These are phyloP conservation scores for Abelmoschus esculentus DNA, from an alignment of 345 rosid genomes.

Conservation along the genomic window DNA sequence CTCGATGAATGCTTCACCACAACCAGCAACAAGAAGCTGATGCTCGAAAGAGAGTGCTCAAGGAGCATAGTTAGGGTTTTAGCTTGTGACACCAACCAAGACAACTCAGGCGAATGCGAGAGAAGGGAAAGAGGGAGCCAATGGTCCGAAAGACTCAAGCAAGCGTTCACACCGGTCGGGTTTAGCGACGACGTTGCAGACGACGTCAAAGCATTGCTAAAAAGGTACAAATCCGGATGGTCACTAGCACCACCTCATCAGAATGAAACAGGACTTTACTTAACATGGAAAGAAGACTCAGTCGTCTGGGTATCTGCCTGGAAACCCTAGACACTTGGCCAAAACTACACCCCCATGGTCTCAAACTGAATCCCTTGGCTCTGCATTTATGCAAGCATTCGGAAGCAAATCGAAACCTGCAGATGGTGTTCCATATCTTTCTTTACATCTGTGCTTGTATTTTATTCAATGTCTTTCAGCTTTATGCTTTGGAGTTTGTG, in stretches of 20 bases:
- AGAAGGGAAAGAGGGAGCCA: constrained; percentile 58
- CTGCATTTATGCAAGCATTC: constrained; percentile 10
- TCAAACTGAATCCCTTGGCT: background rate
- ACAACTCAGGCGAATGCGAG: constrained; percentile 26
- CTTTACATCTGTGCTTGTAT: constrained; percentile 12
- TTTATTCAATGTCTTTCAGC: constrained; percentile 17
- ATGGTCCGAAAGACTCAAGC: constrained; percentile 43
- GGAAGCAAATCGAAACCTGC: constrained; percentile 11
- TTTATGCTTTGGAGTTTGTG: constrained; percentile 54
- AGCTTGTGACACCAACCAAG: constrained; percentile 34
- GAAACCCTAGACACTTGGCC: constrained; percentile 48
- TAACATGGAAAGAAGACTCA: constrained; percentile 68
- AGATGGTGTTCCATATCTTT: constrained; percentile 8
- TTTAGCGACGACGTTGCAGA: constrained; percentile 65
- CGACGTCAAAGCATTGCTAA: constrained; percentile 66
- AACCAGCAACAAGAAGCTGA: constrained; percentile 59
- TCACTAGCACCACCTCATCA: constrained; percentile 31
- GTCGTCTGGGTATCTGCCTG: constrained; percentile 73
- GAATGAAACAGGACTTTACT: constrained; percentile 35
- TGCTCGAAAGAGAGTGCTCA: constrained; percentile 63
- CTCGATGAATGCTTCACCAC: constrained; percentile 56
- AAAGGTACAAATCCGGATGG: constrained; percentile 60
- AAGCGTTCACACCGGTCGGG: constrained; percentile 26
- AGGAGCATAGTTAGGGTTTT: constrained; percentile 67
- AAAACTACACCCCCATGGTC: background rate